phyloP scores from a whole-genome alignment of 768 basidiomycete species.

The Suillus weaverae region DNA sequence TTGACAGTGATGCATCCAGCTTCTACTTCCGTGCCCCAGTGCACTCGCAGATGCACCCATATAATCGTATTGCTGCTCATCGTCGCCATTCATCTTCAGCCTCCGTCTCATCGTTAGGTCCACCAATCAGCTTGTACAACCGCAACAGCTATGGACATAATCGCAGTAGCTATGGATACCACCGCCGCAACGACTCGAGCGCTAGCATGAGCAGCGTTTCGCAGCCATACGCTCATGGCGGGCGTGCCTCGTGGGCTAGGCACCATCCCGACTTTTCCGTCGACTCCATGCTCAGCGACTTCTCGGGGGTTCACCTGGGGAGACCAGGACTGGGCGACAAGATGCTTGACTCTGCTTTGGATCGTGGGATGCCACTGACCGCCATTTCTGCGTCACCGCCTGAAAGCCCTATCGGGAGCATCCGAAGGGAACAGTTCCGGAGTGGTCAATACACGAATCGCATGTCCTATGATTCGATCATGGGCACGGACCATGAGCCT shows the following conservation, averaged over 20 bases:
- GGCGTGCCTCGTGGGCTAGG: conserved; percentile 59
- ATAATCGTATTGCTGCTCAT: conserved; percentile 44
- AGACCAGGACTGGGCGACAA: conserved; percentile 83
- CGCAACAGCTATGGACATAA: conserved; percentile 59
- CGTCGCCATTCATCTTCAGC: conserved; percentile 63
- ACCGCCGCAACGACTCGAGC: conserved; percentile 58
- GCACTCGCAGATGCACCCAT: conserved; percentile 29
- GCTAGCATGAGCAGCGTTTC: conserved; percentile 59
- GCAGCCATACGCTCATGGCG: conserved; percentile 54
- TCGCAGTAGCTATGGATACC: conserved; percentile 49
- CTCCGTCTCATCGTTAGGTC: conserved; percentile 54
- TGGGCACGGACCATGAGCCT: conserved; percentile 49
- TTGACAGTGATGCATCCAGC: conserved; percentile 76
- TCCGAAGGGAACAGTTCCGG: conserved; percentile 13
- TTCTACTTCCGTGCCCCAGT: conserved; percentile 60
- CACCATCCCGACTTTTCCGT: conserved; percentile 57
- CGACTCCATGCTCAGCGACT: conserved; percentile 69
- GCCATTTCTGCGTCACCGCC: conserved; percentile 69
- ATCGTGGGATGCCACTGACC: conserved; percentile 53
- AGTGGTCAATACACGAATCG: conserved; percentile 31
- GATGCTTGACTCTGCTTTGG: conserved; percentile 71
- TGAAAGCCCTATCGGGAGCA: conserved; percentile 35
- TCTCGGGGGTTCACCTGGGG: conserved; percentile 54
- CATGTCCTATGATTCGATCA: conserved; percentile 63
- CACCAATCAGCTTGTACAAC: conserved; percentile 74